Base-by-base conservation (phyloP, 2,329 filamentous ascomycete species). In the Colletotrichum aenigma region DNA sequence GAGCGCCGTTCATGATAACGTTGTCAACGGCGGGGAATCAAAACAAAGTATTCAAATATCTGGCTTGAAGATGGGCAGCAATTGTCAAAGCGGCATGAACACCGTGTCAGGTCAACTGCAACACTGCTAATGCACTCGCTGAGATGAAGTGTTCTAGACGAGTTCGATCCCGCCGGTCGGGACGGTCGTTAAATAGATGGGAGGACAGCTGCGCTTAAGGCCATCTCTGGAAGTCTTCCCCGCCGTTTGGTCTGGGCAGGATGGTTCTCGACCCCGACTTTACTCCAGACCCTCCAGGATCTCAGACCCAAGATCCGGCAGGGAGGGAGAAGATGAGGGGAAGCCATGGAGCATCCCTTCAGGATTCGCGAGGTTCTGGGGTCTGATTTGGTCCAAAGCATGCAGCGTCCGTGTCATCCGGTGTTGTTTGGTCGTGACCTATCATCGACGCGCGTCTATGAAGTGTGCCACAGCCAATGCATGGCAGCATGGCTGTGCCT, bases 1-100 rank as follows among this genome's bases (percentile, higher is more conserved):
- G 81, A 7, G 71, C 38, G 38, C 74, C 75, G 70, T 82, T 82
- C 84, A 86, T 86, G 24, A 76, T 80, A 60, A 30, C 43, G 64
- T 24, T 15, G 18, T 32, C 15, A 65, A 16, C 48, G 28, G 16
- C n/a, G 9, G 24, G 34, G 34, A 34, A 52, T 24, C 58, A 34
- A 60, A 34, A 32, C 12, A 52, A 65, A 48, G 32, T 28, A 26
- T 55, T 24, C 10, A 28, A 28, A 55, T 18, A 52, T 18, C 9
- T 36, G 52, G 58, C 18, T 43, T 60, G 6, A 38, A 12, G 24
- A 28, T 34, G 67, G 3, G 67, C 56, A 65, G 21, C 56, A 36
- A 21, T 58, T 61, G 58, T 69, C 58, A 69, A 64, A 60, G 69
- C 62, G 43, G 69, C 32, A 52, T 64, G 69, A 75, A 64, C 56